Evolutionary conservation across 768 basidiomycete genomes (phyloP), one percentile per base, ranked within the genome.

Genomic region (Mycena latifolia): DNA sequence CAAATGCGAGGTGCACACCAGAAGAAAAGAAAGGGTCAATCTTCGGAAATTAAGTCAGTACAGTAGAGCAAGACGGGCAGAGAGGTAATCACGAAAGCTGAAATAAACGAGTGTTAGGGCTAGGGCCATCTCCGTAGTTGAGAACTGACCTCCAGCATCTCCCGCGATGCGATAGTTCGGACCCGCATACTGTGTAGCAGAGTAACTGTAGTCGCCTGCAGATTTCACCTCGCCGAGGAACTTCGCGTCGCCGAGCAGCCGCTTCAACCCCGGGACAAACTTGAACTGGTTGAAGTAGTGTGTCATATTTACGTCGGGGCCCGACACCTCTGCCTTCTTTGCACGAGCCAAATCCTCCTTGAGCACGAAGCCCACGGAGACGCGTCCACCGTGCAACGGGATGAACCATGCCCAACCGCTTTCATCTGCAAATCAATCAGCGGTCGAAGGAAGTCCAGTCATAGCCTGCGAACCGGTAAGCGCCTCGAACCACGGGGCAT

Each of bases 11-110:
- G 37, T 39, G 37, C 5, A 43, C 5, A 5, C 72, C 80, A 18
- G 78, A 74, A 5, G 75, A 72, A 41, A 89, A 89, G 76, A 89
- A 84, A 0, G 88, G 88, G 67, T 89, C 88, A 60, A 89, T 88
- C 63, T 35, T 6, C 8, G 33, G 33, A 35, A 35, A 35, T 53
- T n/a, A 14, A 14, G 33, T 35, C 33, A 35, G 33, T 6, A 6
- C 33, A 35, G 8, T 35, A n/a, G 33, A 35, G 33, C 33, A 35
- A 35, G 33, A 14, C 33, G 10, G 15, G 7, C 6, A 14, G 17
- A 39, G 15, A 17, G 14, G 10, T 39, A 39, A 15, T 39, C 15
- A 35, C 33, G 33, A 35, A 35, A 35, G 33, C 33, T 35, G 14
- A 14, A 35, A 35, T 14, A 35, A 14, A 35, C 14, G 33, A 35